Percentiles rank a stretch among this genome's conserved stretches.
Conservation (phyloP, 495 filamentous ascomycete species). For the Neohortaea acidophila region DNA sequence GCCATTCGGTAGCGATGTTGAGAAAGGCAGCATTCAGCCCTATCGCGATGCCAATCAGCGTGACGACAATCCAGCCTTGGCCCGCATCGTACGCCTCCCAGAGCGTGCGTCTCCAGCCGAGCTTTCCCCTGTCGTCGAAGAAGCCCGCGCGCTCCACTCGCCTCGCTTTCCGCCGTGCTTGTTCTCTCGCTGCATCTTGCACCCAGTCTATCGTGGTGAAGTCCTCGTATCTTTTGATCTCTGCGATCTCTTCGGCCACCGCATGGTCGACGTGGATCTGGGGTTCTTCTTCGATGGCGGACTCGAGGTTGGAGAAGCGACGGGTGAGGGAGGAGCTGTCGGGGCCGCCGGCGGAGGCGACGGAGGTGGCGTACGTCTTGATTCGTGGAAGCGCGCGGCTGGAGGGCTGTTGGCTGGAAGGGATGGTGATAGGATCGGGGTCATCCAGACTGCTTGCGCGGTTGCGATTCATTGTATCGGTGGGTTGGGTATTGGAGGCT, state of each 20-base stretch:
- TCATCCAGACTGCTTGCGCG: conserved; percentile 23
- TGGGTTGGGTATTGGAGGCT: conserved; percentile 1
- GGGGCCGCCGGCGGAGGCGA: conserved; percentile 22
- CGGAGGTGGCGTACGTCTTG: conserved; percentile 33
- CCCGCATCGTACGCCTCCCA: conserved; percentile 87
- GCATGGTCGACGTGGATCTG: conserved; percentile 29
- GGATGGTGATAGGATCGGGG: conserved; percentile 9
- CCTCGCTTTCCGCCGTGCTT: conserved; percentile 60
- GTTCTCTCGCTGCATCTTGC: conserved; percentile 87
- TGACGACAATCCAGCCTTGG: conserved; percentile 96
- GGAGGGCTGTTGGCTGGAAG: too few relatives aligned
- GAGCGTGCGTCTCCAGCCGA: conserved; percentile 70
- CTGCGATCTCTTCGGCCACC: conserved; percentile 86
- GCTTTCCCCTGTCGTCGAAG: conserved; percentile 53
- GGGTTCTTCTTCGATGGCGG: conserved; percentile 36
- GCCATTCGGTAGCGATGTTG: conserved; percentile 94
- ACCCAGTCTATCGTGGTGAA: conserved; percentile 99
- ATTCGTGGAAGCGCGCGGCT: too few relatives aligned
- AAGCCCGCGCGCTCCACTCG: conserved; percentile 59
- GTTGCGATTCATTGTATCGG: conserved; percentile 30
- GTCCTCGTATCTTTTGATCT: conserved; percentile 95
- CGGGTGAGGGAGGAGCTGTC: conserved; percentile 37
- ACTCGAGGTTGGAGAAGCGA: conserved; percentile 57
- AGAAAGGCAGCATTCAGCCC: conserved; percentile 84
- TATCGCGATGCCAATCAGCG: conserved; percentile 80